Evolutionary conservation across 208 protist genomes (phyloP).

Genomic region (Wallacemonas collosoma): DNA sequence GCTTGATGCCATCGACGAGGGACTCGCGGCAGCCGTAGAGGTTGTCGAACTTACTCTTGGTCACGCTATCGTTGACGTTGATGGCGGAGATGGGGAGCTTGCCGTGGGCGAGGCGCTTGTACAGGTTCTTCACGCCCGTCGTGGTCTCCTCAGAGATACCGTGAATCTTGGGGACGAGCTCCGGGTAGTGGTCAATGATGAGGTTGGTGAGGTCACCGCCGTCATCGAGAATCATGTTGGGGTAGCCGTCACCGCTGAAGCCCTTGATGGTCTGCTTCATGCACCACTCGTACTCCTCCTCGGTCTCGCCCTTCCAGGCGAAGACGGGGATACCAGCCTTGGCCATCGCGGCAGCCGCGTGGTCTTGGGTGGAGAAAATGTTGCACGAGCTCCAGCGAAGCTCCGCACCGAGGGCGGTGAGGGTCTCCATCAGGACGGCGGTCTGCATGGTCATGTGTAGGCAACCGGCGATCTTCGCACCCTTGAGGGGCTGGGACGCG

Average conservation of each 20-base stretch:
- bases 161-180: slow-evolving; percentile 93
- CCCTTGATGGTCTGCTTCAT: slow-evolving; percentile 94
- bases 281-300: slow-evolving; percentile 99
- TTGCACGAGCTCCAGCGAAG: slow-evolving; percentile 98
- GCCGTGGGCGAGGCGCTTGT: slow-evolving; percentile 95
- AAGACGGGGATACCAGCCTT: slow-evolving; percentile 97
- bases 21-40: slow-evolving; percentile 99
- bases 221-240: slow-evolving; percentile 99
- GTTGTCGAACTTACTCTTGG: slow-evolving; percentile 99
- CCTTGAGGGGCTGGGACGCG: slow-evolving; percentile 93
- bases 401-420: slow-evolving; percentile 97
- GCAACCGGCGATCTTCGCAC: slow-evolving; percentile 98
- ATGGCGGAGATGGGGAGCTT: slow-evolving; percentile 98
- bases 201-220: slow-evolving; percentile 99
- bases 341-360: slow-evolving; percentile 86
- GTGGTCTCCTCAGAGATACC: slow-evolving; percentile 99
- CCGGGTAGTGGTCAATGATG: slow-evolving; percentile 93
- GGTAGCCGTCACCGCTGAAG: slow-evolving; percentile 84
- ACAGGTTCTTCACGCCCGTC: slow-evolving; percentile 99
- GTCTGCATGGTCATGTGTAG: slow-evolving; percentile 99
- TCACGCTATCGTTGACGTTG: slow-evolving; percentile 99
- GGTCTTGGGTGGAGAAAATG: slow-evolving; percentile 99
- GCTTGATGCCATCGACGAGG: slow-evolving; percentile 99
- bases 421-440: slow-evolving; percentile 99
- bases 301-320: slow-evolving; percentile 99